phyloP scores from a whole-genome alignment of 306 rosid genomes.

The Leucaena leucocephala region DNA sequence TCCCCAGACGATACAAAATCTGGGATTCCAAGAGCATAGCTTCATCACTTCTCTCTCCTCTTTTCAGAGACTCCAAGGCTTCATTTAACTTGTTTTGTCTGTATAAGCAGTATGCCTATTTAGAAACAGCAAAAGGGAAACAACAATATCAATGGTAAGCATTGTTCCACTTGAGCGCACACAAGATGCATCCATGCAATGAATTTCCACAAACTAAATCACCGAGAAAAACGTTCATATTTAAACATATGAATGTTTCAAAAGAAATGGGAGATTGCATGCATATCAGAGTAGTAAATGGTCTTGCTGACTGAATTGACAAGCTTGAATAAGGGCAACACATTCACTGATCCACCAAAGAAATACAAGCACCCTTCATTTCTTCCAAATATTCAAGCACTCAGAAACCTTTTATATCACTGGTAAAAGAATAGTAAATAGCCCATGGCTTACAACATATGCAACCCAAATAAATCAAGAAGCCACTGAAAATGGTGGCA shows the following conservation, averaged over 20 bases:
- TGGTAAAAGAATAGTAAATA: not conserved
- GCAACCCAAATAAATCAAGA: not conserved
- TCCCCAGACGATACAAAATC: constrained; percentile 86
- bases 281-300: not conserved
- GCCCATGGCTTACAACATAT: not conserved
- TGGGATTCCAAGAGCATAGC: constrained; percentile 83
- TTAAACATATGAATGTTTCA: constrained; percentile 19
- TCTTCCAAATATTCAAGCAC: constrained; percentile 3
- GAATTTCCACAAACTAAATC: constrained; percentile 27
- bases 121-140: constrained; percentile 36
- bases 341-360: not conserved
- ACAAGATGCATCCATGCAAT: not conserved
- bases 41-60: constrained; percentile 60
- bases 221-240: not conserved
- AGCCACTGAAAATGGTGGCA: not conserved
- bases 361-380: not conserved
- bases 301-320: not conserved
- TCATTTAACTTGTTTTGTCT: constrained; percentile 89
- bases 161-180: not conserved
- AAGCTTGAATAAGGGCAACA: not conserved
- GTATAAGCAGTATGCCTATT: constrained; percentile 96
- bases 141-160: constrained; percentile 35
- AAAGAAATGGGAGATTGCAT: constrained; percentile 19
- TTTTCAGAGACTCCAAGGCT: constrained; percentile 69
- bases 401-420: not conserved